phyloP scores from a whole-genome alignment of 768 basidiomycete species.

The Leccinum subtestaceum region DNA sequence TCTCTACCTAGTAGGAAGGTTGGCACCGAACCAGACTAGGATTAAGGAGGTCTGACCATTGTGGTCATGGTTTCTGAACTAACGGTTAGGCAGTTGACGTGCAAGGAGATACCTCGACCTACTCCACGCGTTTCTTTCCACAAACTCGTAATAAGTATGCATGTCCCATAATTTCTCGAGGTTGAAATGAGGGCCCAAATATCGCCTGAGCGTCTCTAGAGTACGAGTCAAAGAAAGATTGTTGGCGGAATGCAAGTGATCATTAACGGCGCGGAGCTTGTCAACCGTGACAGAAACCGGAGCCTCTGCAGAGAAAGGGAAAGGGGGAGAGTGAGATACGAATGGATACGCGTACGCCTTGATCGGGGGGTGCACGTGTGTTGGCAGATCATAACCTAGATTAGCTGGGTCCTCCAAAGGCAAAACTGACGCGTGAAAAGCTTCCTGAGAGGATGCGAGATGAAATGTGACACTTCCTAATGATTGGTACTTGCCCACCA shows the following conservation, averaged over 20 bases:
- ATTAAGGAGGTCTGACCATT: slow-evolving; percentile 29
- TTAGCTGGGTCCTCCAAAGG: slow-evolving; percentile 23
- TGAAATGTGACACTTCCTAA: slow-evolving; percentile 34
- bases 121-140: slow-evolving; percentile 39
- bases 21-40: not conserved
- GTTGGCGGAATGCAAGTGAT: slow-evolving; percentile 37
- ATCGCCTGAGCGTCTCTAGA: slow-evolving; percentile 34
- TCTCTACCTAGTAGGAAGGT: slow-evolving; percentile 32
- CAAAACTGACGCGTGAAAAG: slow-evolving; percentile 30
- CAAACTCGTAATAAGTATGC: slow-evolving; percentile 46
- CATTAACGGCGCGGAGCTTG: slow-evolving; percentile 25
- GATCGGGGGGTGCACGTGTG: slow-evolving; percentile 29
- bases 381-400: slow-evolving; percentile 21
- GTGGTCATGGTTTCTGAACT: slow-evolving; percentile 41
- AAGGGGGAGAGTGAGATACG: slow-evolving; percentile 36
- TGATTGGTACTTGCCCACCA: not conserved
- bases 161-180: slow-evolving; percentile 47
- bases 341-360: slow-evolving; percentile 36
- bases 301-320: slow-evolving; percentile 34
- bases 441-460: slow-evolving; percentile 36
- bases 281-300: slow-evolving; percentile 28
- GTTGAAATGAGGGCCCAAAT: slow-evolving; percentile 43
- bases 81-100: not conserved
- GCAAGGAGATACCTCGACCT: slow-evolving; percentile 10
- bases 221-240: slow-evolving; percentile 39